phyloP scores from a whole-genome alignment of 2,329 filamentous ascomycete species.

The Ceratocystis variospora region DNA sequence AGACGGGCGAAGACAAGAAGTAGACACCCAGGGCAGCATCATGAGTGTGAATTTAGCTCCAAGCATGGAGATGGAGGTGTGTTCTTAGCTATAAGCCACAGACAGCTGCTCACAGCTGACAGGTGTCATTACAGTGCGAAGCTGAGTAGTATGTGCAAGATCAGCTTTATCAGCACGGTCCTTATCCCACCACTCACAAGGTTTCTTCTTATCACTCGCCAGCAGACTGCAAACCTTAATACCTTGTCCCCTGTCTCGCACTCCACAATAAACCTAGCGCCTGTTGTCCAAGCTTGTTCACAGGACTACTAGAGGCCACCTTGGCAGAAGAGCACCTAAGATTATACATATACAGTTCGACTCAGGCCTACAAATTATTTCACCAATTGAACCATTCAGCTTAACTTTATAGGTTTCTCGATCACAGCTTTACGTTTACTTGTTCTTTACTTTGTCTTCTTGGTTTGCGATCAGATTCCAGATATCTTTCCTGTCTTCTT shows the following conservation, averaged over 20 bases:
- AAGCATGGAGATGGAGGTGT: neutral
- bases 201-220: neutral
- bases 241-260: neutral
- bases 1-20: neutral
- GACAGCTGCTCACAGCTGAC: neutral
- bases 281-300: neutral
- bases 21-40: neutral
- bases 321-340: slow-evolving; percentile 11
- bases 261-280: neutral
- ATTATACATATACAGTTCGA: slow-evolving; percentile 2
- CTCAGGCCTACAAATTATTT: neutral
- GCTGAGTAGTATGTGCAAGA: too few species aligned
- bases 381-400: neutral
- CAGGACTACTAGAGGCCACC: slow-evolving; percentile 15
- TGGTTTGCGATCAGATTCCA: neutral
- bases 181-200: neutral
- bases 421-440: neutral
- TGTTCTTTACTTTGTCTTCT: slow-evolving; percentile 1
- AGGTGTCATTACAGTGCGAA: neutral
- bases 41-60: neutral
- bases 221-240: neutral
- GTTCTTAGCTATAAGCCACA: neutral
- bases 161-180: neutral
- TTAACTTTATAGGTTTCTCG: neutral
- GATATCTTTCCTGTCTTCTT: neutral